These are phyloP conservation scores for Hypomyces perniciosus DNA, from an alignment of 2,329 filamentous ascomycete species.

Conservation along the genomic window DNA sequence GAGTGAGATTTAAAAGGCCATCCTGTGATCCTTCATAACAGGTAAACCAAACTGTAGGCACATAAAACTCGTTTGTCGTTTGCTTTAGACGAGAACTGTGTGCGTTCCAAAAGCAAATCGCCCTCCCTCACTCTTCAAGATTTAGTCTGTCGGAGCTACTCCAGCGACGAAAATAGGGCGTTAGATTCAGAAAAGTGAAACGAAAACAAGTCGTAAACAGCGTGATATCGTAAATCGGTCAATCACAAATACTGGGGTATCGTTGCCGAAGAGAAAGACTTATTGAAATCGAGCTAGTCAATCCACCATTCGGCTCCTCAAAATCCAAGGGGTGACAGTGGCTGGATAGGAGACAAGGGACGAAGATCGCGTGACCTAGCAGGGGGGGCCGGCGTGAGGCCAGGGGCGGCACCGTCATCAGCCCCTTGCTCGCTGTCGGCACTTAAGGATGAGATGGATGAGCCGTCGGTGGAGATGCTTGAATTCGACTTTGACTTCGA, in stretches of 20 bases:
- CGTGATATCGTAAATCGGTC: conserved; percentile 29
- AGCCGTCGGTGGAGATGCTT: conserved; percentile 37
- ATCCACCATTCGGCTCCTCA: conserved; percentile 22
- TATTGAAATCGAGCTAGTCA: conserved; percentile 1
- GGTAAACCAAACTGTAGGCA: neutral
- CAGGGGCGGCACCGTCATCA: conserved; percentile 1
- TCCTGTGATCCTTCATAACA: neutral
- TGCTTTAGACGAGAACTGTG: neutral
- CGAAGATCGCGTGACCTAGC: conserved; percentile 36
- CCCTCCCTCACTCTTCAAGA: neutral
- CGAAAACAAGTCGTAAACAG: conserved; percentile 26
- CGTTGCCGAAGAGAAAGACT: conserved; percentile 5
- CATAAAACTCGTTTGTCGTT: neutral
- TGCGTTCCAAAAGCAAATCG: conserved; percentile 1
- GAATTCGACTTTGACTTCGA: conserved; percentile 38
- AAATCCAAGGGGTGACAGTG: conserved; percentile 57
- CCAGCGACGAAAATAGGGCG: conserved; percentile 5
- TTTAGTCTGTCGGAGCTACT: neutral
- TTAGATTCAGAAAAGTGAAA: conserved; percentile 9
- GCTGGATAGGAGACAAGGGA: conserved; percentile 60
- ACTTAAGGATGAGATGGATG: conserved; percentile 41
- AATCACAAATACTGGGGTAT: conserved; percentile 14
- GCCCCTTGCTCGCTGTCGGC: conserved; percentile 34
- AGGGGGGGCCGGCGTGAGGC: conserved; percentile 19
- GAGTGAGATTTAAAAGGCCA: neutral